Conservation (phyloP, 164 flowering plant species). For the Paratinospora sagittata region DNA sequence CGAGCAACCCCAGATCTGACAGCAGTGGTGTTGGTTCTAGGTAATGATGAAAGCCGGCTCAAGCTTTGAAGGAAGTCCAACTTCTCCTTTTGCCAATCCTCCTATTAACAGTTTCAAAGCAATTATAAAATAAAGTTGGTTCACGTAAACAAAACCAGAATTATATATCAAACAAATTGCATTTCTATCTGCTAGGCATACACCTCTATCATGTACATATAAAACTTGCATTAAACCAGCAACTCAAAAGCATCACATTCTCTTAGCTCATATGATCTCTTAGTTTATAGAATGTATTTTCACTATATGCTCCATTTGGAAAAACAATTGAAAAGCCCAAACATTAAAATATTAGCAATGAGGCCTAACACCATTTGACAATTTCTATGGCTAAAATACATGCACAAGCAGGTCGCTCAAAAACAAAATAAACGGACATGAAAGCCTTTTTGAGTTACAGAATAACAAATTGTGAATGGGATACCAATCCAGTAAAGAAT, state of each 20-base stretch:
- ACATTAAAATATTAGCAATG: background rate
- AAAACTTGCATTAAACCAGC: background rate
- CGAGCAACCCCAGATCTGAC: slow-evolving; percentile 27
- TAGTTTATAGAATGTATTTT: too few relatives aligned
- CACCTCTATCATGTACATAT: background rate
- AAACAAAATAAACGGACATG: background rate
- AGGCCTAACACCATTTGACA: background rate
- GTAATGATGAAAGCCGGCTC: slow-evolving; percentile 76
- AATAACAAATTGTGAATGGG: background rate
- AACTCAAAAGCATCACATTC: too few relatives aligned
- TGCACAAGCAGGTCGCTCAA: too few relatives aligned
- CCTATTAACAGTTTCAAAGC: slow-evolving; percentile 39
- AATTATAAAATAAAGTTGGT: background rate
- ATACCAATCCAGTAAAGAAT: background rate
- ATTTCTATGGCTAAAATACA: too few relatives aligned
- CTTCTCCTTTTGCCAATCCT: slow-evolving; percentile 96
- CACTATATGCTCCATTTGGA: too few relatives aligned
- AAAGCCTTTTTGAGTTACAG: background rate
- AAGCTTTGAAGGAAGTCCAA: slow-evolving; percentile 86
- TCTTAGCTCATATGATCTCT: too few relatives aligned
- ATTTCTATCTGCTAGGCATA: background rate
- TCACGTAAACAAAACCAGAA: background rate
- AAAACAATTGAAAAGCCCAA: background rate
- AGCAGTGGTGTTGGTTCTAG: slow-evolving; percentile 50
- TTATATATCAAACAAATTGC: background rate